Percentiles rank a stretch among this genome's conserved stretches.
These are phyloP conservation scores for Aureobasidium sp. DNA, from an alignment of 2,329 filamentous ascomycete genomes.

Conservation along the genomic window DNA sequence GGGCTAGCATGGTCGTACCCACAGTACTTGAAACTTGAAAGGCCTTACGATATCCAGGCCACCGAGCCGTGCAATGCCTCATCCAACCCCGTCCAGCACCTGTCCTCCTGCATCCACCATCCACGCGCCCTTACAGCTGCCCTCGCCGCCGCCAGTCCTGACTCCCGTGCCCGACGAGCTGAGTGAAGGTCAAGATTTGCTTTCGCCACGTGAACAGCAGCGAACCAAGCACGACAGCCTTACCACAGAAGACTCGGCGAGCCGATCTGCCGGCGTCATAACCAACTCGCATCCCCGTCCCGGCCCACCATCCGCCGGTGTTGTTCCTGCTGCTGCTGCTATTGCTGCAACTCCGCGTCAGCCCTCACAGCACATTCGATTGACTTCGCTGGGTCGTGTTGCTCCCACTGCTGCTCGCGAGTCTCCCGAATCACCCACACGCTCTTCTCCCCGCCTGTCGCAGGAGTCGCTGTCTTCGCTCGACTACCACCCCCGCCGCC, in stretches of 20 bases:
- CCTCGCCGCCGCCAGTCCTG: neutral
- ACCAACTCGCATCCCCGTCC: neutral
- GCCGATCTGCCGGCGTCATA: constrained; percentile 6
- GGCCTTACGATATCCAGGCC: constrained; percentile 10
- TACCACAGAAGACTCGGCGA: neutral
- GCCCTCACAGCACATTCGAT: neutral
- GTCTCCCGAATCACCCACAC: neutral
- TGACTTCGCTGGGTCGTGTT: constrained; percentile 10
- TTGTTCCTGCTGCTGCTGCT: neutral
- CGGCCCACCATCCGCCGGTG: neutral
- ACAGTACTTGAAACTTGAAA: constrained; percentile 13
- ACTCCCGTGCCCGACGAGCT: neutral
- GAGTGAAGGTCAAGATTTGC: neutral
- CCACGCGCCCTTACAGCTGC: neutral
- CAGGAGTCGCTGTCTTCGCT: neutral
- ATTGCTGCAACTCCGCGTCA: neutral
- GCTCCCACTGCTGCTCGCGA: neutral
- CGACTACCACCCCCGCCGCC: neutral
- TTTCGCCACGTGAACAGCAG: neutral
- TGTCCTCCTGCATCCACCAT: constrained; percentile 3
- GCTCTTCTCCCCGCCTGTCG: neutral
- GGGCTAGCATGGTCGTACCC: constrained; percentile 12
- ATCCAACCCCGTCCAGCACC: constrained; percentile 9
- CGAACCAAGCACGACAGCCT: constrained; percentile 11
- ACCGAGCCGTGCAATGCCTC: constrained; percentile 11